Base-by-base conservation (phyloP, 2,329 filamentous ascomycete species). In the Penicillium sp. region DNA sequence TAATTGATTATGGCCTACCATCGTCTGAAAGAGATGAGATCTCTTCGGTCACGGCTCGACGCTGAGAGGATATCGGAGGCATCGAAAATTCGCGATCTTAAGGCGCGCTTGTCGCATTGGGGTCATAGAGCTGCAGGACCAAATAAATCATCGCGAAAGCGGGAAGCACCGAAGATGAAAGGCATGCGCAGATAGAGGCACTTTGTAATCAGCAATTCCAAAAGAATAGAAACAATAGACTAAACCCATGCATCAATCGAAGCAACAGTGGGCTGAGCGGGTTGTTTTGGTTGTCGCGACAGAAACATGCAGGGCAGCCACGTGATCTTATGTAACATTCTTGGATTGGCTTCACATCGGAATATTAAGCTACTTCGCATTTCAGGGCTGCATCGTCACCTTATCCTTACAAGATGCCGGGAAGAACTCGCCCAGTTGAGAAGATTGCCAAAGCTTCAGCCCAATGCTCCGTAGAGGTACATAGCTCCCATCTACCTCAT, bases 381-480 rank as follows among this genome's bases (percentile, higher is more conserved):
- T 46, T 46, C 32, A 51, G 40, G 34, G 34, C 41, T 32, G n/a
- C 31, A 37, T 50, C 39, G n/a, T 52, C 46, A 29, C 31, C 9
- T 48, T 25, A 16, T 44, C 12, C 10, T 55, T 25, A 49, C 60
- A 72, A 62, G 27, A 79, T 81, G 73, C 69, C 80, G 3, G 72
- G 71, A 52, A 77, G 80, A 59, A 82, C 79, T 55, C 78, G 86
- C 58, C 87, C 87, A 23, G 84, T 90, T 59, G 85, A 89, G 67
- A 88, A 86, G 61, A 82, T 90, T 65, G 86, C 86, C 16, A 78
- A 82, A 58, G 85, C 86, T 2, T 80, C 82, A 16, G 82, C 81
- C 16, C 86, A 86, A 72, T 90, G 87, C 72, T 82, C 84, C 8
- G 74, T 77, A 48, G 86, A 90, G 78, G 86, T 88, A 72, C 38